A percentile compares a stretch with the other conserved stretches of the same genome.
These are phyloP conservation scores for Ceratobasidium sp. DNA, from an alignment of 1,284 basidiomycete genomes.

Conservation along the genomic window DNA sequence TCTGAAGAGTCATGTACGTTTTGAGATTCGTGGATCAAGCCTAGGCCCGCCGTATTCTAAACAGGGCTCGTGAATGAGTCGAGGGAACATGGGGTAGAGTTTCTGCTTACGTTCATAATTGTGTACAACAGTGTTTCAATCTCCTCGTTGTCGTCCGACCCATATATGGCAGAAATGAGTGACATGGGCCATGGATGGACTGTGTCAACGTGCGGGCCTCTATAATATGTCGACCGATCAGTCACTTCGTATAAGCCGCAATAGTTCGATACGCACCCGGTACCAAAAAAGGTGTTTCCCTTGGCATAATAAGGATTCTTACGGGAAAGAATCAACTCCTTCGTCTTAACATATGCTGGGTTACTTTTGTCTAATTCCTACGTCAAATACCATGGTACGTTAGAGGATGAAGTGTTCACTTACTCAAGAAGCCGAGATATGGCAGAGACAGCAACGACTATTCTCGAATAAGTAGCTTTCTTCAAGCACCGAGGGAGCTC, in stretches of 20 bases:
- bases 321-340: slow-evolving; percentile 70
- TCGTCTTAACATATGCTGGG: slow-evolving; percentile 71
- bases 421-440: slow-evolving; percentile 77
- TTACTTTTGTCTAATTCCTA: slow-evolving; percentile 62
- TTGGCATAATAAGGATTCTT: slow-evolving; percentile 77
- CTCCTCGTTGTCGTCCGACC: slow-evolving; percentile 76
- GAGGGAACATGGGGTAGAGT: slow-evolving; percentile 8
- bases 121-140: slow-evolving; percentile 72
- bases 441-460: slow-evolving; percentile 81
- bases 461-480: neutral
- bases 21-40: slow-evolving; percentile 81
- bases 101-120: slow-evolving; percentile 70
- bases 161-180: slow-evolving; percentile 77
- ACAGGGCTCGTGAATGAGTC: slow-evolving; percentile 44
- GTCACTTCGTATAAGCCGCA: neutral
- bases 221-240: slow-evolving; percentile 52
- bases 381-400: neutral
- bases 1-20: slow-evolving; percentile 69
- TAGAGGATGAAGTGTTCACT: slow-evolving; percentile 5
- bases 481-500: neutral
- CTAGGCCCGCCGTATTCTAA: slow-evolving; percentile 79
- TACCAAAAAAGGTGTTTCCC: slow-evolving; percentile 74
- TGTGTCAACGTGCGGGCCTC: slow-evolving; percentile 79
- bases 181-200: slow-evolving; percentile 88
- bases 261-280: slow-evolving; percentile 65